Evolutionary conservation across 1,284 basidiomycete species (phyloP).

Genomic region (Exobasidium rhododendri): DNA sequence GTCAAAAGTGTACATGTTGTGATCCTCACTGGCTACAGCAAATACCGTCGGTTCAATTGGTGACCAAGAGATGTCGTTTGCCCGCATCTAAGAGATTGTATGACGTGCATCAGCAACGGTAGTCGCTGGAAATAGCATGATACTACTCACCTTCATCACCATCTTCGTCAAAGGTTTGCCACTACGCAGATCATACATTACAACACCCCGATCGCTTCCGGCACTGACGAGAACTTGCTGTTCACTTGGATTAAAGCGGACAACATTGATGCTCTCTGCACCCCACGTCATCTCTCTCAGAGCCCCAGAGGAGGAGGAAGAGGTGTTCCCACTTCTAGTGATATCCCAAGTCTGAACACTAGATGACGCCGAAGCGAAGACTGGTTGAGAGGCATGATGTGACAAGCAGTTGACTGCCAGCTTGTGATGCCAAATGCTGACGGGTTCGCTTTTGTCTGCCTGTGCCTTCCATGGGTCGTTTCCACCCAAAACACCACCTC

Average conservation of each 20-base stretch:
- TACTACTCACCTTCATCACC: constrained; percentile 78
- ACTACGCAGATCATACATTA: constrained; percentile 90
- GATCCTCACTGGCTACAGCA: constrained; percentile 92
- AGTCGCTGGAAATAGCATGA: too few species aligned
- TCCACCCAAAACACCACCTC: constrained; percentile 8
- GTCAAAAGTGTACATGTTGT: constrained; percentile 97
- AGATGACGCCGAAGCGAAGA: constrained; percentile 92
- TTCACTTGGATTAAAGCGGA: constrained; percentile 91
- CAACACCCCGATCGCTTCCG: constrained; percentile 90
- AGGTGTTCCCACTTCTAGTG: constrained; percentile 59
- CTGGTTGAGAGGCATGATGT: constrained; percentile 78
- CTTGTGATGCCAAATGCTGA: constrained; percentile 46
- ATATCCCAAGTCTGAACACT: constrained; percentile 97
- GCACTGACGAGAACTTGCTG: constrained; percentile 87
- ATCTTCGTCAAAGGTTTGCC: constrained; percentile 88
- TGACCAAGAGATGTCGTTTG: constrained; percentile 89
- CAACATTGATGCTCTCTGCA: constrained; percentile 77
- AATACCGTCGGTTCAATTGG: constrained; percentile 89
- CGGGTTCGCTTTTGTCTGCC: constrained; percentile 18
- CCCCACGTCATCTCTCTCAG: constrained; percentile 50
- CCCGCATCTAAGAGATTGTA: constrained; percentile 52
- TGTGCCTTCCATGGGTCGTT: constrained; percentile 9
- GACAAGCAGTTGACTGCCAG: constrained; percentile 72
- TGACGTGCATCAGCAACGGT: neutral
- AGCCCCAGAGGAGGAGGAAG: constrained; percentile 59